Conservation (phyloP, 768 basidiomycete genomes). For the Boletus pseudo-olivaceus region DNA sequence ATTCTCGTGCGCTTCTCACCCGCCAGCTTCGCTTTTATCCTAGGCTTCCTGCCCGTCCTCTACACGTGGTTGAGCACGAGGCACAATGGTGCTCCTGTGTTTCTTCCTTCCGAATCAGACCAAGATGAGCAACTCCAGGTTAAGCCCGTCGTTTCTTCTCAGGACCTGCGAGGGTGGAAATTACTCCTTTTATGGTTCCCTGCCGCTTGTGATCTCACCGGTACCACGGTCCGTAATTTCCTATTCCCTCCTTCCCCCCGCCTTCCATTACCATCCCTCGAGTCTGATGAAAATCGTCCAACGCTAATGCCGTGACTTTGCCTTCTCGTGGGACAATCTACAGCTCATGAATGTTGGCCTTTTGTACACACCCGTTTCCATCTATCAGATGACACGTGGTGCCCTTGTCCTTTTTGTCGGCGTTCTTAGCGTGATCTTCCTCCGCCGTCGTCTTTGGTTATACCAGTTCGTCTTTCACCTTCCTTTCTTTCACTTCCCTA, state of each 20-base stretch:
- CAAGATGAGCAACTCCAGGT: constrained; percentile 39
- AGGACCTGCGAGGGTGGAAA: constrained; percentile 62
- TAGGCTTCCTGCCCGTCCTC: constrained; percentile 83
- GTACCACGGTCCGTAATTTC: constrained; percentile 67
- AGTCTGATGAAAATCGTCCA: constrained; percentile 4
- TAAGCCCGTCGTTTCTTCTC: constrained; percentile 29
- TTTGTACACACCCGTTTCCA: constrained; percentile 93
- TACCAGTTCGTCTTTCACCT: constrained; percentile 64
- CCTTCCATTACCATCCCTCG: constrained; percentile 7
- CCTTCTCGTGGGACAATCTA: constrained; percentile 14
- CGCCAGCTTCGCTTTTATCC: constrained; percentile 13
- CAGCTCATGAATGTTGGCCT: constrained; percentile 93
- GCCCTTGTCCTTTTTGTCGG: constrained; percentile 94
- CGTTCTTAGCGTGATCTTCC: constrained; percentile 85
- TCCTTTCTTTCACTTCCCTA: constrained; percentile 1
- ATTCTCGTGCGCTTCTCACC: constrained; percentile 16
- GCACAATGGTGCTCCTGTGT: constrained; percentile 46
- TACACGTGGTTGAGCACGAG: constrained; percentile 60
- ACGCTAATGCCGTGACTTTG: constrained; percentile 18
- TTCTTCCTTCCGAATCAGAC: constrained; percentile 51
- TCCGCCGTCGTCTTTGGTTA: constrained; percentile 77
- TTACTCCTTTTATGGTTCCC: constrained; percentile 83
- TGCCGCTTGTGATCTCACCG: constrained; percentile 85
- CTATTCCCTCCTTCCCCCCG: constrained; percentile 9
- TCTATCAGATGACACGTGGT: constrained; percentile 96